Evolutionary conservation across 768 basidiomycete species (phyloP).

Genomic region (Pleurotus sapidus): DNA sequence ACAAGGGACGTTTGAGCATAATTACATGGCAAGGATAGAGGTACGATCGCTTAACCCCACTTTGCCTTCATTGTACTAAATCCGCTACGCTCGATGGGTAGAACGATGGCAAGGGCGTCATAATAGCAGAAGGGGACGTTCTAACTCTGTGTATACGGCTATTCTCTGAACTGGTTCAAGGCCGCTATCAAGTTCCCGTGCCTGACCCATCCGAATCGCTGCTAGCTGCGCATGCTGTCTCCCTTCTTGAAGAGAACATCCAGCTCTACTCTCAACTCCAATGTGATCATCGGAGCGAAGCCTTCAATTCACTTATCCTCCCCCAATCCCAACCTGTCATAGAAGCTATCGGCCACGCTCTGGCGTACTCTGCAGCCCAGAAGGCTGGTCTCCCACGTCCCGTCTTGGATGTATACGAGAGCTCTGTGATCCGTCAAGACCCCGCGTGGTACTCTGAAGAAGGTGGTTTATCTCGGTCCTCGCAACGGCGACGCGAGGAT

Average conservation of each 20-base stretch:
- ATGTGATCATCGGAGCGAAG: conserved; percentile 45
- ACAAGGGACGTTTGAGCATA: conserved; percentile 63
- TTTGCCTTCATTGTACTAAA: conserved; percentile 12
- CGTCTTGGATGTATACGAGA: conserved; percentile 56
- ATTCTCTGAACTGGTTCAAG: conserved; percentile 57
- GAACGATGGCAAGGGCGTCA: conserved; percentile 54
- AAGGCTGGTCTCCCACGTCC: conserved; percentile 39
- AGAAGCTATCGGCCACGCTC: conserved; percentile 62
- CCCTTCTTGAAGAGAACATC: conserved; percentile 44
- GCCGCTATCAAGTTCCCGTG: conserved; percentile 48
- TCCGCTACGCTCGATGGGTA: conserved; percentile 14
- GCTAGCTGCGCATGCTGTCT: conserved; percentile 47
- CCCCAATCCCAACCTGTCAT: conserved; percentile 51
- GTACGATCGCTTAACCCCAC: conserved; percentile 23
- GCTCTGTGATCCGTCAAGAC: conserved; percentile 48
- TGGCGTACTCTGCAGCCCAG: conserved; percentile 55
- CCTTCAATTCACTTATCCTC: conserved; percentile 51
- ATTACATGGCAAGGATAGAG: conserved; percentile 55
- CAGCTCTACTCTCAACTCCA: conserved; percentile 32
- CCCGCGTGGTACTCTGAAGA: conserved; percentile 60
- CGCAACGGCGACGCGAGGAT: conserved; percentile 47
- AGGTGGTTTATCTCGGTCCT: conserved; percentile 42
- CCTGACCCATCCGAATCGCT: conserved; percentile 49
- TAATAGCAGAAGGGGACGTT: conserved; percentile 56
- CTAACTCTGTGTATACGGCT: conserved; percentile 52